phyloP scores from a whole-genome alignment of 2,329 filamentous ascomycete species.

The Teratosphaeriaceae sp. region DNA sequence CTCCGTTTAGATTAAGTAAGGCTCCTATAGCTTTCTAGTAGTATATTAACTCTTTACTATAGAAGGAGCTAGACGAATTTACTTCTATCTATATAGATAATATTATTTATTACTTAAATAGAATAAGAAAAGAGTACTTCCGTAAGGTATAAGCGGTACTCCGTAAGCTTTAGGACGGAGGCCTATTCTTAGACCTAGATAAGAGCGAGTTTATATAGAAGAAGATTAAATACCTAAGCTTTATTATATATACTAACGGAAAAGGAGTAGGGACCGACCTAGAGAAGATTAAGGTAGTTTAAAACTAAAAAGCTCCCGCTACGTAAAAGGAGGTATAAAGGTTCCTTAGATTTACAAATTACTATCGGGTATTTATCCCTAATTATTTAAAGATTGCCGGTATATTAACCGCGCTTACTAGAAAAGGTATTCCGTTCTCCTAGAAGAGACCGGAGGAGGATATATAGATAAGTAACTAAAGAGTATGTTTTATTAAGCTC shows the following conservation, averaged over 20 bases:
- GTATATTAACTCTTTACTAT: conserved; percentile 7
- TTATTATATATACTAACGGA: conserved; percentile 6
- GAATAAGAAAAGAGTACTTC: no score
- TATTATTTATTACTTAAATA: not conserved
- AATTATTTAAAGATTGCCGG: conserved; percentile 12
- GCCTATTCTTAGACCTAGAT: no score
- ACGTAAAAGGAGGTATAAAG: conserved; percentile 14
- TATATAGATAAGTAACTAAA: conserved; percentile 13
- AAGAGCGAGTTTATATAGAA: no score
- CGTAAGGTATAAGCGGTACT: no score
- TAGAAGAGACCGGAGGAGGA: conserved; percentile 5
- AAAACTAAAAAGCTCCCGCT: not conserved
- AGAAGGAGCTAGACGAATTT: conserved; percentile 10
- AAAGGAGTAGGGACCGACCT: conserved; percentile 14
- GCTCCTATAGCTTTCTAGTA: conserved; percentile 16
- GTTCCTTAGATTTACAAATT: no score
- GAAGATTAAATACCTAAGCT: no score
- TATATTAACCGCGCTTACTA: conserved; percentile 11
- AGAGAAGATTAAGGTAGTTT: no score
- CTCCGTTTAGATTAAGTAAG: conserved; percentile 16
- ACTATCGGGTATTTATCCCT: conserved; percentile 21
- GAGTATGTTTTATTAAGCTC: conserved; percentile 10
- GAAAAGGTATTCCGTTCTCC: conserved; percentile 9
- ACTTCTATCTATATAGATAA: no score
- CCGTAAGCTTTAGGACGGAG: not conserved